A percentile compares a stretch with the other conserved stretches of the same genome.
Conservation (phyloP, 805 yeast genomes). For the Pichia sporocuriosa region DNA sequence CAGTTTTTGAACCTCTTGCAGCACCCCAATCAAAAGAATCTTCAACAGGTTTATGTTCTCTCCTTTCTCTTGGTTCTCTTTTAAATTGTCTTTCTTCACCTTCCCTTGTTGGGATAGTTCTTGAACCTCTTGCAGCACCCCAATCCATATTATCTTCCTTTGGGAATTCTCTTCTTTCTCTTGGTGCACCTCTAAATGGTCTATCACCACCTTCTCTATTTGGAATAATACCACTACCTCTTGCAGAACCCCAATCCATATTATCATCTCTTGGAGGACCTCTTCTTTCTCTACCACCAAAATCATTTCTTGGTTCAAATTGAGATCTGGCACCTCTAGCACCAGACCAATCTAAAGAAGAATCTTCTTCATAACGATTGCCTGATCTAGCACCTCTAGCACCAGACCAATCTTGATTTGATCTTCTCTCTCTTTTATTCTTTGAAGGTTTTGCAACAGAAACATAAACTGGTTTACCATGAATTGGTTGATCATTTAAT, state of each 20-base stretch:
- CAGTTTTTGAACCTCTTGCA: constrained; percentile 53
- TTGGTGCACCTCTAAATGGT: constrained; percentile 22
- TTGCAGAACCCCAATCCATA: constrained; percentile 40
- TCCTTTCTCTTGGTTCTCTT: constrained; percentile 10
- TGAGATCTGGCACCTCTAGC: constrained; percentile 32
- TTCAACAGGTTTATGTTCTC: constrained; percentile 16
- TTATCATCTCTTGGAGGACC: constrained; percentile 27
- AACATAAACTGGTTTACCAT: constrained; percentile 46
- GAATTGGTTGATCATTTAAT: constrained; percentile 37
- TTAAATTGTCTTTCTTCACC: constrained; percentile 12
- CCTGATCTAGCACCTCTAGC: constrained; percentile 6
- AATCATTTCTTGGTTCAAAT: constrained; percentile 23
- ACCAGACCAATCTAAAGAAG: constrained; percentile 53
- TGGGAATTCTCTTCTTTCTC: constrained; percentile 30
- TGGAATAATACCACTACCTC: constrained; percentile 18
- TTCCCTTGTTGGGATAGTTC: constrained; percentile 48
- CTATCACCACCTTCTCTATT: constrained; percentile 15
- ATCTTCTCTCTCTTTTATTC: constrained; percentile 30
- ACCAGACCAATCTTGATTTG: constrained; percentile 12
- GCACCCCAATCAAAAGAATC: constrained; percentile 57
- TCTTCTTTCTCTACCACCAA: constrained; percentile 19
- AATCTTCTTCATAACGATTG: constrained; percentile 28
- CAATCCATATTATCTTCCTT: constrained; percentile 46
- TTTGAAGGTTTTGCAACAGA: constrained; percentile 55
- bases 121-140: constrained; percentile 44